Conservation (phyloP, 768 basidiomycete species). For the Termitomyces sp. region DNA sequence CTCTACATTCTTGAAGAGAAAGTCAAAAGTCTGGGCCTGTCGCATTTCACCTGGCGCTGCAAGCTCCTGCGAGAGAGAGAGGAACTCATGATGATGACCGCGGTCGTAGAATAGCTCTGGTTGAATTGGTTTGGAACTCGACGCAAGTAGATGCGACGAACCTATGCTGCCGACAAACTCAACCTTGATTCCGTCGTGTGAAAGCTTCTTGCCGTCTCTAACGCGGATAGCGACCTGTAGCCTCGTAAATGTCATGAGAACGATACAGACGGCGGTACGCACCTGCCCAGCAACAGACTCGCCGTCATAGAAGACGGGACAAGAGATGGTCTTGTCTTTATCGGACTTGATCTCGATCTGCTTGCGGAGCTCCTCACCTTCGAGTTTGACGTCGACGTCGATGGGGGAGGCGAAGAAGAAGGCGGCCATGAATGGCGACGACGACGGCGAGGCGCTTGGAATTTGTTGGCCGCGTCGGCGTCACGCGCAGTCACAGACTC, state of each 20-base stretch:
- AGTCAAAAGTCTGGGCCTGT: conserved; percentile 93
- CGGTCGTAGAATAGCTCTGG: conserved; percentile 92
- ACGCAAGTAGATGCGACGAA: conserved; percentile 25
- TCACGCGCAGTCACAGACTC: conserved; percentile 8
- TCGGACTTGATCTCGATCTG: conserved; percentile 87
- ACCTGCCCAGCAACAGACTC: conserved; percentile 90
- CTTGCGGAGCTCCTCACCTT: conserved; percentile 82
- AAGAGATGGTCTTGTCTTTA: conserved; percentile 78
- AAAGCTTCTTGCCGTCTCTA: conserved; percentile 90
- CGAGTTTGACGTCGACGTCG: conserved; percentile 85
- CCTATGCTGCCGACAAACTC: conserved; percentile 97
- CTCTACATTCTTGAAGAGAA: conserved; percentile 98
- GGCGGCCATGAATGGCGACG: conserved; percentile 54
- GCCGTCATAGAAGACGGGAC: conserved; percentile 94
- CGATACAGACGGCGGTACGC: background rate
- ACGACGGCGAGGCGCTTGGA: background rate
- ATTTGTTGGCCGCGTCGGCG: background rate
- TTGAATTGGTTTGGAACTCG: background rate
- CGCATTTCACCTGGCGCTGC: conserved; percentile 97
- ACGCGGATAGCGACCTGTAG: conserved; percentile 77
- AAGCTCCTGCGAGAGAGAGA: conserved; percentile 91
- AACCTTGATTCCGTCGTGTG: conserved; percentile 96
- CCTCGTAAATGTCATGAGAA: background rate
- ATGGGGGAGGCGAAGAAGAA: conserved; percentile 92
- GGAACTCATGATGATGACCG: conserved; percentile 96